Evolutionary conservation across 1,139 yeast species (phyloP).

Genomic region (Ogataea hybrid): DNA sequence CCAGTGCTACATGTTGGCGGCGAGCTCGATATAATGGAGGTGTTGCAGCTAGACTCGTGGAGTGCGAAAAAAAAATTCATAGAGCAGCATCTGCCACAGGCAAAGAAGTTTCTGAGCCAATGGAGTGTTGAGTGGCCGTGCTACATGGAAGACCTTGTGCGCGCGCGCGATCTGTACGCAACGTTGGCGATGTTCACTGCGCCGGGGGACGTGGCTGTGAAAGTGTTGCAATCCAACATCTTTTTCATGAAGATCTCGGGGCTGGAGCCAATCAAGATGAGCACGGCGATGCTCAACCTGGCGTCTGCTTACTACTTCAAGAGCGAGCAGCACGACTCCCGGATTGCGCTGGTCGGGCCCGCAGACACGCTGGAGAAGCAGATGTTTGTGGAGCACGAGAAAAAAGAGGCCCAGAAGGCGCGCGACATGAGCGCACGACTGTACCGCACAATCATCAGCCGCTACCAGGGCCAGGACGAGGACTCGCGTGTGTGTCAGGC

Average conservation of each 20-base stretch:
- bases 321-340: conserved; percentile 21
- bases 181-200: conserved; percentile 25
- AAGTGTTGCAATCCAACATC: conserved; percentile 21
- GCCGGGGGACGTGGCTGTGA: conserved; percentile 16
- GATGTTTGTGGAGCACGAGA: conserved; percentile 13
- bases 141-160: conserved; percentile 27
- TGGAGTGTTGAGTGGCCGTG: conserved; percentile 30
- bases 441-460: conserved; percentile 19
- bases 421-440: conserved; percentile 20
- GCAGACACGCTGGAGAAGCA: conserved; percentile 8
- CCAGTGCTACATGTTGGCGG: conserved; percentile 14
- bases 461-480: conserved; percentile 12
- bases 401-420: conserved; percentile 11
- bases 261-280: conserved; percentile 18
- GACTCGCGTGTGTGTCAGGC: conserved; percentile 50
- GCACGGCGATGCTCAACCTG: conserved; percentile 27
- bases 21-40: conserved; percentile 19
- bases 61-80: conserved; percentile 13
- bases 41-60: conserved; percentile 21
- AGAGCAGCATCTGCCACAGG: conserved; percentile 17
- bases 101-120: conserved; percentile 20
- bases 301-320: conserved; percentile 28
- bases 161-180: conserved; percentile 28
- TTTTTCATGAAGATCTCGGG: conserved; percentile 21
- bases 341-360: conserved; percentile 7